Conservation (phyloP, 2,329 filamentous ascomycete species). For the Emergomyces africanus region DNA sequence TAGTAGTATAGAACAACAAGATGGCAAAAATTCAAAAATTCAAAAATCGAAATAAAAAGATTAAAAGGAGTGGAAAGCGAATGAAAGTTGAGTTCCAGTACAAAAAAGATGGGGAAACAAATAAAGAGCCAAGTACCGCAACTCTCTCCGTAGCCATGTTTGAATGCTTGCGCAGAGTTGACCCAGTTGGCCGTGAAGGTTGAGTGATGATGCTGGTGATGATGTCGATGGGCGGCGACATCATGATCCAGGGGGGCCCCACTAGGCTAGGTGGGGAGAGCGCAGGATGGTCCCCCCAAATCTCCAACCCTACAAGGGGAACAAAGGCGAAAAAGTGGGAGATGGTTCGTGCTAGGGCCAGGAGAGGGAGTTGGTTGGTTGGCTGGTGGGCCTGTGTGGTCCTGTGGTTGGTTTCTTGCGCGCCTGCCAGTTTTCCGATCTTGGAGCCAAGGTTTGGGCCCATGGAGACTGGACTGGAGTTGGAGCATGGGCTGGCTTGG, state of each 20-base stretch:
- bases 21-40: too few relatives aligned
- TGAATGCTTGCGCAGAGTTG: too few relatives aligned
- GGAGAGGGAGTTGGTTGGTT: background rate
- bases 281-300: background rate
- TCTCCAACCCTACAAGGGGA: background rate
- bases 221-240: constrained; percentile 1
- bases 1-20: too few relatives aligned
- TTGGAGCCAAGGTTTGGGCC: too few relatives aligned
- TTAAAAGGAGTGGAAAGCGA: background rate
- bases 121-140: too few relatives aligned
- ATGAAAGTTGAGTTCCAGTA: background rate
- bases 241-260: background rate
- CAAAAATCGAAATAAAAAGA: too few relatives aligned
- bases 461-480: too few relatives aligned
- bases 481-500: too few relatives aligned
- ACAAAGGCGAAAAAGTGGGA: background rate
- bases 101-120: too few relatives aligned
- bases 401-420: background rate
- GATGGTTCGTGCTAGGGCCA: background rate
- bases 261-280: background rate
- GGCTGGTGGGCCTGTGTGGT: background rate
- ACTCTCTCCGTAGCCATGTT: too few relatives aligned
- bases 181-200: background rate
- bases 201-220: constrained; percentile 3
- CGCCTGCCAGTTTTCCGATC: too few relatives aligned